A percentile compares a stretch with the other conserved stretches of the same genome.
Evolutionary conservation across 306 rosid genomes (phyloP).

Genomic region (Cicer chorassanicum): DNA sequence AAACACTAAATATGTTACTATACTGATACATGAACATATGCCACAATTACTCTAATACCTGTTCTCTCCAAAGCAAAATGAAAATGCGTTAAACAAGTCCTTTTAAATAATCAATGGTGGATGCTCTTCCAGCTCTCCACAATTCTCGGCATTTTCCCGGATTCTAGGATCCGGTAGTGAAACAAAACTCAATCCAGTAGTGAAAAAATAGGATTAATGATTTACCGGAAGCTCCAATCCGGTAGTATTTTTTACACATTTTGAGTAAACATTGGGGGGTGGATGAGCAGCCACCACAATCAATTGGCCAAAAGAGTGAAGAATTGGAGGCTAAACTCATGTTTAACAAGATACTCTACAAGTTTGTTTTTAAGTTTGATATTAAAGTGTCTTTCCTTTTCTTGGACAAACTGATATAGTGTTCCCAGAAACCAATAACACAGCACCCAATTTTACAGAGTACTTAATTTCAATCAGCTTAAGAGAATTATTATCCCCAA

Average conservation of each 20-base stretch:
- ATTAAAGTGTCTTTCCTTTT: slow-evolving; percentile 19
- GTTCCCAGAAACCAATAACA: slow-evolving; percentile 14
- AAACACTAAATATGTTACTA: not conserved
- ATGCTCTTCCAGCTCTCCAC: too few species aligned
- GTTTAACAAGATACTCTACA: slow-evolving; percentile 8
- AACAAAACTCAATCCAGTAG: too few species aligned
- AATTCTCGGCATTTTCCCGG: too few species aligned
- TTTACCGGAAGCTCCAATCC: too few species aligned
- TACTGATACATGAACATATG: not conserved
- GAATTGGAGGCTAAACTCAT: slow-evolving; percentile 28
- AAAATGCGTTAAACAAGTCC: too few species aligned
- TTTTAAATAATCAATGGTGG: too few species aligned
- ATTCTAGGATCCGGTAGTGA: too few species aligned
- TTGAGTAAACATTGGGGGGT: too few species aligned
- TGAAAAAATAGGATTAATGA: too few species aligned
- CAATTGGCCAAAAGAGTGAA: slow-evolving; percentile 19
- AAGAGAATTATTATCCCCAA: slow-evolving; percentile 16
- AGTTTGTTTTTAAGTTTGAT: slow-evolving; percentile 3
- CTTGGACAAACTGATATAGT: slow-evolving; percentile 12
- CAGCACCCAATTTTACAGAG: slow-evolving; percentile 8
- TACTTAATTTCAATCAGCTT: slow-evolving; percentile 12
- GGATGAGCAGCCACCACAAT: not conserved
- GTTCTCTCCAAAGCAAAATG: too few species aligned
- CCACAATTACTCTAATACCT: not conserved
- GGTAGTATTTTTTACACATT: too few species aligned